Evolutionary conservation across 208 protist species (phyloP), one percentile per base, ranked within the genome.

Genomic region (Porcisia deanei): DNA sequence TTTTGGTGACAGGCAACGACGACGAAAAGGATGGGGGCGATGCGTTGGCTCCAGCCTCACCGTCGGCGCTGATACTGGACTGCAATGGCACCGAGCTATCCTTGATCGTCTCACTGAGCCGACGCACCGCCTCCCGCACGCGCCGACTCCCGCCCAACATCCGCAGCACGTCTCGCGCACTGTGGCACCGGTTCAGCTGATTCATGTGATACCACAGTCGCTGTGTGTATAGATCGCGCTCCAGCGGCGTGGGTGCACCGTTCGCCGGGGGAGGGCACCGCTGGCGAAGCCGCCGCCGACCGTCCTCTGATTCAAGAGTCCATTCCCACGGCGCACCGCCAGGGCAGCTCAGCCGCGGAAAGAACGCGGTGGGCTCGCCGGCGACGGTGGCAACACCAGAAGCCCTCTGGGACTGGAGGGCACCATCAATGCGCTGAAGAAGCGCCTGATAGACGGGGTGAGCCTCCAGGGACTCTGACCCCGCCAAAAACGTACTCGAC

Each of bases 321-420:
- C 91, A 96, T 69, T 97, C 89, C 88, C 89, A 97, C 72, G 94
- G 94, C n/a, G 91, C 84, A 25, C 91, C 89, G 43, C 91, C 88
- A 10, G 88, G 85, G 76, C 84, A 88, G 70, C 82, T 88, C 57
- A 97, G 84, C 34, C 90, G 88, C 30, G 89, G 71, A 83, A 97
- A 97, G 59, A 79, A 85, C 49, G 68, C 43, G 5, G 52, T 57
- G 4, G 73, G 16, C 55, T 57, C 70, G 74, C 58, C 53, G 20
- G n/a, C 3, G 10, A 68, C 53, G 3, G 47, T 52, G 16, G 60
- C 39, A n/a, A 18, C 61, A 45, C 18, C n/a, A 67, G 66, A 47
- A 0, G 76, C 69, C 25, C 47, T 49, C 55, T 52, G 49, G 34
- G 64, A 49, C 18, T 43, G 70, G 34, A 71, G 49, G 10, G 82